Base-by-base conservation (phyloP, 1,284 basidiomycete genomes). In the Leccinum angustisporum region DNA sequence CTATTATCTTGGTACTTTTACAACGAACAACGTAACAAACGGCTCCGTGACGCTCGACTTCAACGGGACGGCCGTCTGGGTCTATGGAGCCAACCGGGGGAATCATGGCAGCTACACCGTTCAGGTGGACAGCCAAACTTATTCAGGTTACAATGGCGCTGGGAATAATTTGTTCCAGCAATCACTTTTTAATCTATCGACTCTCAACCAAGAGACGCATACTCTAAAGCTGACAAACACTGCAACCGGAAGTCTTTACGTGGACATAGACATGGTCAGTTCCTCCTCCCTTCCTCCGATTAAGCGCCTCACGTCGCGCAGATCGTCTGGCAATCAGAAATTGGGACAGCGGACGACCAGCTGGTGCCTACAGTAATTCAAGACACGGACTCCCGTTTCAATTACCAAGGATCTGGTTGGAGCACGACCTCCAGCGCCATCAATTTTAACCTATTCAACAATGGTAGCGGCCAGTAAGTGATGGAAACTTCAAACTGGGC, bases 201-300 rank as follows among this genome's bases (percentile, higher is more conserved):
- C 67, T 2, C 64, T 78, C 53, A 52, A 16, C 13, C 74, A 78
- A 60, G 64, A 38, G n/a, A 43, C 31, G n/a, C 73, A 77, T 27
- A 62, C 63, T 3, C 18, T 76, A 3, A 65, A 64, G 6, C 33
- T 79, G 58, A 74, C 68, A 27, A 79, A 78, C 57, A 65, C 66
- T 27, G 72, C 64, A 16, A 21, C 68, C 2, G 63, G 33, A 4
- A 27, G 11, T n/a, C 56, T 56, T 25, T 70, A 67, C 40, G 67
- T 76, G 50, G 73, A 70, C 54, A 67, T 79, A 18, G 78, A 79
- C 38, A 71, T 70, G 64, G 76, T 76, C n/a, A 55, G 66, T 59
- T 16, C 10, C 54, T 3, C 40, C 16, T 34, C 21, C 38, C 18
- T 2, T 34, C 11, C 1, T 21, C 1, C 14, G 0, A 5, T 36